phyloP scores from a whole-genome alignment of 225 moss, liverwort and hornwort genomes.

The Thuidium tamariscinum region DNA sequence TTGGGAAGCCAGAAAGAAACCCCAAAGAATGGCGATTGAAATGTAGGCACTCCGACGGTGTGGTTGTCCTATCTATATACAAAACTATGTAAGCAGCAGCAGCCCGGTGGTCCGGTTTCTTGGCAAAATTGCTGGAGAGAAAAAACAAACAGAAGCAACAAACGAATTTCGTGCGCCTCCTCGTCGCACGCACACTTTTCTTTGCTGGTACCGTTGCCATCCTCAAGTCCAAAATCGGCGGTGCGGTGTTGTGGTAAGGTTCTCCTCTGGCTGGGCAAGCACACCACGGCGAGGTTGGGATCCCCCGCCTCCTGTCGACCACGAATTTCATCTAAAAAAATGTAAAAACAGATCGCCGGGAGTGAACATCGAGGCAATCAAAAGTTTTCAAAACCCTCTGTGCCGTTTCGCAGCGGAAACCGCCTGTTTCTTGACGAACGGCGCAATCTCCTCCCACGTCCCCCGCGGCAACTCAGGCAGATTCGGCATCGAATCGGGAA shows the following conservation, averaged over 20 bases:
- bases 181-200: not conserved
- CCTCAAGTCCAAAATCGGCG: slow-evolving; percentile 1
- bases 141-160: not conserved
- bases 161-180: not conserved
- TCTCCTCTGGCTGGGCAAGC: not conserved
- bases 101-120: slow-evolving; percentile 1
- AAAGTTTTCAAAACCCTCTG: slow-evolving; percentile 5
- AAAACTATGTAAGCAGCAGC: not conserved
- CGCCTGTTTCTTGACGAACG: slow-evolving; percentile 50
- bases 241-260: not conserved
- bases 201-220: slow-evolving; percentile 2
- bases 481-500: slow-evolving; percentile 31
- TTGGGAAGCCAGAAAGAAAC: slow-evolving; percentile 25
- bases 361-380: not conserved
- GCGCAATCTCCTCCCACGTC: slow-evolving; percentile 52
- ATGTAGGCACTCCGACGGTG: not conserved
- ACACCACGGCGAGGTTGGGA: not conserved
- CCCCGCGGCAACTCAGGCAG: slow-evolving; percentile 35
- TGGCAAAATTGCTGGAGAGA: slow-evolving; percentile 31
- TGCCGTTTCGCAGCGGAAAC: slow-evolving; percentile 42
- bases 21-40: slow-evolving; percentile 40
- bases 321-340: not conserved
- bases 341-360: not conserved
- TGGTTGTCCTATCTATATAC: slow-evolving; percentile 20
- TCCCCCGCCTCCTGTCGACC: not conserved